Base-by-base conservation (phyloP, 306 rosid species). In the Rosa chinensis region DNA sequence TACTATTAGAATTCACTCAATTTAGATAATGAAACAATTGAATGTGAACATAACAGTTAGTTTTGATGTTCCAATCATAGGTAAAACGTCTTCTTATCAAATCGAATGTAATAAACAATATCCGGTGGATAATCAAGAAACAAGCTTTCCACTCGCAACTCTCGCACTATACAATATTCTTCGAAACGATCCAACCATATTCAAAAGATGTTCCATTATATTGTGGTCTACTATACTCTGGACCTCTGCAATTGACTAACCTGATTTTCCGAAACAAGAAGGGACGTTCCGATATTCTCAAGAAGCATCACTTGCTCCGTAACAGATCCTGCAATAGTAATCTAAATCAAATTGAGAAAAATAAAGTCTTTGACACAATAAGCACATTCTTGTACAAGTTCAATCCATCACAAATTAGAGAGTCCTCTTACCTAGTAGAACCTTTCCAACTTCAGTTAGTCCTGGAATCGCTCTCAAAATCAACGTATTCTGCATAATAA, bases 251-350 rank as follows among this genome's bases (percentile, higher is more conserved):
- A 42, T 82, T 12, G 67, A 83, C 17, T 64, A 82, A 92, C 99
- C 99, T 95, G 99, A 78, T 89, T 90, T 79, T 92, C 79, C 13
- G 98, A 95, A 86, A 95, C 98, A 68, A 92, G 98, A 77, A 95
- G 87, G n/a, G 99, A 95, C 47, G 99, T 91, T 77, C 98, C 99
- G 71, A 95, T 92, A 76, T 95, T 95, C 86, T 95, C 99, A 18
- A 95, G 97, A 78, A 90, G 86, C 99, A 95, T 95, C 80, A 95
- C 92, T 86, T 95, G 99, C 88, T 95, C 99, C 42, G 98, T 72
- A 48, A 91, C 96, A 70, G 96, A 84, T 71, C 99, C 98, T 95
- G 87, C 79, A 85, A 82, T 23, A 40, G 40, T 21, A 58, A 48
- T 76, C 28, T 63, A 85, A 70, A 10, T 10, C 25, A 5, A 20